Percentiles rank a stretch among this genome's conserved stretches.
Conservation (phyloP, 176 grass and related monocot species). For the Phragmites australis region DNA sequence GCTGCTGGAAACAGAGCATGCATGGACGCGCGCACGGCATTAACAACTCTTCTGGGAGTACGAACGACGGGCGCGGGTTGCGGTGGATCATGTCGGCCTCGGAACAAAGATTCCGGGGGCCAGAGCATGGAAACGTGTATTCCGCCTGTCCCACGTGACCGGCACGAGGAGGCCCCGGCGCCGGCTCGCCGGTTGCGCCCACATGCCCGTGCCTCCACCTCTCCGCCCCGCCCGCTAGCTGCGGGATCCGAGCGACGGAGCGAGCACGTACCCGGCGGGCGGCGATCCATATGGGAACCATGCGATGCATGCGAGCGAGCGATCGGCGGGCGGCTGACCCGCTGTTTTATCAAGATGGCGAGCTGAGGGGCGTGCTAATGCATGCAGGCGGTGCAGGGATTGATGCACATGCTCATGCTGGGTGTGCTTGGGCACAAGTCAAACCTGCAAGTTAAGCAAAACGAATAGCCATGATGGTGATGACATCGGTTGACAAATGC, state of each 20-base stretch:
- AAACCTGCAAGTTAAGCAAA: slow-evolving; percentile 36
- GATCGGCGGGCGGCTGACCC: slow-evolving; percentile 5
- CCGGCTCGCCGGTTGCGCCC: slow-evolving; percentile 63
- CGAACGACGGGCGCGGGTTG: neutral
- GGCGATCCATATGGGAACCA: slow-evolving; percentile 29
- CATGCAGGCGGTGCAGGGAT: neutral
- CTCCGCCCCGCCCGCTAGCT: neutral
- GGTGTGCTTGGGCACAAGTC: slow-evolving; percentile 37
- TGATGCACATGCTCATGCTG: slow-evolving; percentile 46
- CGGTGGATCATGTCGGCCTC: slow-evolving; percentile 31
- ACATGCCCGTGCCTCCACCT: slow-evolving; percentile 31
- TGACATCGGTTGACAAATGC: neutral
- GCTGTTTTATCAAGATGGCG: slow-evolving; percentile 8
- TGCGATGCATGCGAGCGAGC: slow-evolving; percentile 4
- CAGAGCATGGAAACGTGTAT: slow-evolving; percentile 56
- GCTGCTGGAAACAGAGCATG: neutral
- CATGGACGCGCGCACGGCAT: slow-evolving; percentile 2
- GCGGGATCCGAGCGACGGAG: slow-evolving; percentile 31
- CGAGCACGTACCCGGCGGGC: neutral
- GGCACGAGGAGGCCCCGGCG: slow-evolving; percentile 40
- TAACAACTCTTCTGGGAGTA: neutral
- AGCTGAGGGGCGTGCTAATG: neutral
- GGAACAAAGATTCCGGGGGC: slow-evolving; percentile 66
- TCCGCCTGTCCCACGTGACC: slow-evolving; percentile 59
- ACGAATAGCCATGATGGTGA: neutral